Conservation (phyloP, 306 rosid species). For the Malus orientalis region DNA sequence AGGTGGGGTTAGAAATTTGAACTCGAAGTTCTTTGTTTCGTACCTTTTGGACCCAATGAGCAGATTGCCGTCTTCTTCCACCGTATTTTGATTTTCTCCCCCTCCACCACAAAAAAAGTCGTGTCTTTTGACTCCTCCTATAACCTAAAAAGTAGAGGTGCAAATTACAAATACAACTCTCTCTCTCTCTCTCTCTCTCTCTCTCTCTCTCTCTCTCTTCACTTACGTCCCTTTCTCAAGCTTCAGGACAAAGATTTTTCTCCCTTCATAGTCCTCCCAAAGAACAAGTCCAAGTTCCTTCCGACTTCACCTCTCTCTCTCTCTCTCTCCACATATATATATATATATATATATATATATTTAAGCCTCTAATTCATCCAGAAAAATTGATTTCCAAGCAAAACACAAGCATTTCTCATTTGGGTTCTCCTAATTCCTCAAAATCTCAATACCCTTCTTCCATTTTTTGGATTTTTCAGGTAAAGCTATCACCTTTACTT, state of each 20-base stretch:
- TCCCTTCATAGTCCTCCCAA: not conserved
- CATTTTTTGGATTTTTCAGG: not conserved
- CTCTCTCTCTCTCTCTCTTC: not conserved
- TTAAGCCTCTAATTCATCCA: not conserved
- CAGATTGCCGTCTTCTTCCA: not conserved
- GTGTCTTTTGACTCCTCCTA: constrained; percentile 27
- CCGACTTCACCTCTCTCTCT: not conserved
- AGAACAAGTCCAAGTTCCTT: constrained; percentile 23
- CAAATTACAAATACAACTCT: not conserved
- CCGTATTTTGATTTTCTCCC: not conserved
- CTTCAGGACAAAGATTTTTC: constrained; percentile 6
- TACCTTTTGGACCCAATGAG: not conserved
- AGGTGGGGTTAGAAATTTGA: not conserved
- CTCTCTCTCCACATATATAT: not conserved
- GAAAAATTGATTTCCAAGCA: not conserved
- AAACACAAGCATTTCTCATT: not conserved
- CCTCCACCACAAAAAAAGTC: constrained; percentile 4
- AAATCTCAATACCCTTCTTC: not conserved
- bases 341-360: not conserved
- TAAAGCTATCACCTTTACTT: constrained; percentile 1
- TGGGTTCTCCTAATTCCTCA: not conserved
- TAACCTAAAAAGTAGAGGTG: not conserved
- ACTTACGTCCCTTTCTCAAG: not conserved
- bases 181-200: not conserved
- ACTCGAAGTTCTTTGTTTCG: not conserved